phyloP scores from a whole-genome alignment of 257 asterid genomes.

The Lavandula angustifolia region DNA sequence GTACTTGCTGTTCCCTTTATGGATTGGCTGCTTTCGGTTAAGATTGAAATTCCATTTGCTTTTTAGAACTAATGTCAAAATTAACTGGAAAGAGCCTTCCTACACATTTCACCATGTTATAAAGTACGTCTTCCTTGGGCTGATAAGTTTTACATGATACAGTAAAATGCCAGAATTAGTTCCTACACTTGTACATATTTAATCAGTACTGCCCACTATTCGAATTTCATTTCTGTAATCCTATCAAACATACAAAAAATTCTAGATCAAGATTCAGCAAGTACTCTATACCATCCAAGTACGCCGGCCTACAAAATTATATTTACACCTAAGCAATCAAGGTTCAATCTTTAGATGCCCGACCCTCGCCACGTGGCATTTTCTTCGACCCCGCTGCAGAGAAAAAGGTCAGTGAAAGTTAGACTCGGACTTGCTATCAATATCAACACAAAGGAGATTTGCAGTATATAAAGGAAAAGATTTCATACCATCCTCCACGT shows the following conservation, averaged over 20 bases:
- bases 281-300: background rate
- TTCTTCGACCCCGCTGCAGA: conserved; percentile 55
- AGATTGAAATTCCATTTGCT: no score
- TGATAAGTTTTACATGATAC: no score
- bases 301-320: conserved; percentile 9
- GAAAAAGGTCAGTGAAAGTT: background rate
- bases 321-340: conserved; percentile 20
- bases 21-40: no score
- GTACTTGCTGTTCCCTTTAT: no score
- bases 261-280: background rate
- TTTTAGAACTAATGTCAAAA: no score
- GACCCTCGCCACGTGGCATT: conserved; percentile 95
- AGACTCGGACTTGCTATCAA: background rate
- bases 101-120: no score
- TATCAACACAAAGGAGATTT: background rate
- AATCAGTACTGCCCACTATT: background rate
- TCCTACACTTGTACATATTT: background rate
- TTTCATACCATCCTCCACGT: conserved; percentile 73
- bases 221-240: background rate
- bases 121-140: no score
- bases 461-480: conserved; percentile 23
- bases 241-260: background rate
- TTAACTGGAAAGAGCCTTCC: no score
- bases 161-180: background rate
- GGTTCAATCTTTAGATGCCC: conserved; percentile 52